Evolutionary conservation across 345 rosid species (phyloP).

Genomic region (thale cress (Arabidopsis thaliana)): DNA sequence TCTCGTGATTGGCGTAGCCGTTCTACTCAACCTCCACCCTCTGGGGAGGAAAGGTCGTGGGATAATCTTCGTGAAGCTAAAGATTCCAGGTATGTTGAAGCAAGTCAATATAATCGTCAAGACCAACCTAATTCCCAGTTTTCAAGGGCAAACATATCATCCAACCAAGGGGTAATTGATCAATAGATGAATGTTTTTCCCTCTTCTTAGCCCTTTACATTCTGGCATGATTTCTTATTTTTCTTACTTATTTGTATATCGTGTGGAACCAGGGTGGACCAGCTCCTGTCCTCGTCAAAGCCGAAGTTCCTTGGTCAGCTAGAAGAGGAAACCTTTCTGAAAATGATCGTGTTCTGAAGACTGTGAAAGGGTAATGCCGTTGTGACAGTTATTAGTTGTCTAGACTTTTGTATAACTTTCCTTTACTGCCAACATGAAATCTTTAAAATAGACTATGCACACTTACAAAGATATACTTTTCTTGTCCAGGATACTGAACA

Average conservation of each 20-base stretch:
- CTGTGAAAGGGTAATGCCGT: constrained; percentile 69
- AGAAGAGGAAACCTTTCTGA: constrained; percentile 65
- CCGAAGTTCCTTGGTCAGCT: constrained; percentile 79
- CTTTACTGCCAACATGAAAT: not conserved
- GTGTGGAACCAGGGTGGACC: constrained; percentile 61
- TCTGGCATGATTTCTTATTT: constrained; percentile 18
- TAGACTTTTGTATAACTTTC: constrained; percentile 12
- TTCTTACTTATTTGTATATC: constrained; percentile 16
- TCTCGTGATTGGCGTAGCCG: constrained; percentile 84
- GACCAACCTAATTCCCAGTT: constrained; percentile 56
- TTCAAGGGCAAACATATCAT: constrained; percentile 50
- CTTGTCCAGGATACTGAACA: constrained; percentile 79
- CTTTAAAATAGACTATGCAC: not conserved
- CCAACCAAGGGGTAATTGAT: constrained; percentile 60
- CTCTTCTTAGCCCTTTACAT: constrained; percentile 1
- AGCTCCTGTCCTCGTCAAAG: constrained; percentile 62
- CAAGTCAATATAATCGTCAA: constrained; percentile 49
- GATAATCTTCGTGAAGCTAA: constrained; percentile 54
- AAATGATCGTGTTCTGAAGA: constrained; percentile 62
- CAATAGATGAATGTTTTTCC: constrained; percentile 2
- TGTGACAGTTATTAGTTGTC: constrained; percentile 10
- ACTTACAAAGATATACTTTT: constrained; percentile 29
- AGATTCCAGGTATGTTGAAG: constrained; percentile 53
- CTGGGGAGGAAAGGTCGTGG: constrained; percentile 74
- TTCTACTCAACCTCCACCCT: constrained; percentile 45